A percentile compares a stretch with the other conserved stretches of the same genome.
These are phyloP conservation scores for Fusarium liriodendri DNA, from an alignment of 2,329 filamentous ascomycete species.

Conservation along the genomic window DNA sequence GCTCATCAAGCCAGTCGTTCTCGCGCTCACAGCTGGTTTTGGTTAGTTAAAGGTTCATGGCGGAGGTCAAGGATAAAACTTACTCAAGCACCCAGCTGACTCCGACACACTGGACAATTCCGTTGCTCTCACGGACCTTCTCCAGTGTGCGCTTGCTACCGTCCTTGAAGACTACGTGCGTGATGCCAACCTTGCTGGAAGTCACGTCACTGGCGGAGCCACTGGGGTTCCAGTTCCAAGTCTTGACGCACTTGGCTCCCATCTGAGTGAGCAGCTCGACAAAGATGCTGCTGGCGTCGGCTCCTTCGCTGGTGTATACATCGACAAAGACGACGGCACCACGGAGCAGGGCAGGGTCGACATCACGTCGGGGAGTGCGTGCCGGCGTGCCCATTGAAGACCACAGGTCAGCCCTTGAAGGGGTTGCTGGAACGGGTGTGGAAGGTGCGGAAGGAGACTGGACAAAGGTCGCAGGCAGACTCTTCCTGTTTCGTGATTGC, in stretches of 20 bases:
- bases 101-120: conserved; percentile 85
- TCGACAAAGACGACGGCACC: conserved; percentile 86
- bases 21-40: conserved; percentile 75
- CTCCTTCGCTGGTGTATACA: conserved; percentile 84
- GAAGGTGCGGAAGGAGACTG: conserved; percentile 45
- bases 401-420: conserved; percentile 64
- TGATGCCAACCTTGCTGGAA: conserved; percentile 75
- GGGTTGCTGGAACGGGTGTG: conserved; percentile 50
- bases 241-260: conserved; percentile 82
- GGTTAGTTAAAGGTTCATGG: conserved; percentile 42
- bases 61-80: conserved; percentile 50
- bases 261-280: conserved; percentile 82
- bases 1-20: conserved; percentile 81
- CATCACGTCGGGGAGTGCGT: conserved; percentile 65
- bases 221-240: conserved; percentile 78
- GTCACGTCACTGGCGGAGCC: conserved; percentile 51
- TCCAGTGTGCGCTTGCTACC: conserved; percentile 83
- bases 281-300: conserved; percentile 84
- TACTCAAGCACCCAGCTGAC: conserved; percentile 91
- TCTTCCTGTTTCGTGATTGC: conserved; percentile 57
- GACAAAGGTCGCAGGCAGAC: conserved; percentile 33
- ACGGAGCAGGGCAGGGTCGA: conserved; percentile 66
- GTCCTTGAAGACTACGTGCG: conserved; percentile 92
- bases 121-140: conserved; percentile 78
- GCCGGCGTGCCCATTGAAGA: conserved; percentile 66